These are phyloP conservation scores for Cornus florida DNA, from an alignment of 148 eudicot species.

Conservation along the genomic window DNA sequence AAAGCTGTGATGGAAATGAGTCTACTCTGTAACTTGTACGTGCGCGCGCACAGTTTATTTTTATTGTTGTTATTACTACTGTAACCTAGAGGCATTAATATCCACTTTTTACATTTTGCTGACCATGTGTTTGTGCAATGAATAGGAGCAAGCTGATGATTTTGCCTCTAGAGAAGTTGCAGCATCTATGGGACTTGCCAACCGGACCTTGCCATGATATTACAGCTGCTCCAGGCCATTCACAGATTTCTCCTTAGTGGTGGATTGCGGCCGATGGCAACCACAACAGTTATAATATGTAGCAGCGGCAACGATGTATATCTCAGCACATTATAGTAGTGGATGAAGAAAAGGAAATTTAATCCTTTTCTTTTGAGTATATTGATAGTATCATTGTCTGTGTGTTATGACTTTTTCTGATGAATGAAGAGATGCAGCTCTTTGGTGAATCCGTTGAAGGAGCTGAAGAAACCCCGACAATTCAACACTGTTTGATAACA, in stretches of 20 bases:
- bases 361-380: no score
- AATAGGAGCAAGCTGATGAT: conserved; percentile 54
- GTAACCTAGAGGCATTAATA: not conserved
- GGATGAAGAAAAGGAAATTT: not conserved
- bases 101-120: not conserved
- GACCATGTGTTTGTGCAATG: conserved; percentile 12
- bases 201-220: conserved; percentile 34
- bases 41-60: no score
- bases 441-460: not conserved
- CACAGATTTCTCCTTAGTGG: not conserved
- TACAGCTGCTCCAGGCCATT: not conserved
- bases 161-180: conserved; percentile 45
- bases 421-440: not conserved
- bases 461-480: not conserved
- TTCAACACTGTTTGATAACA: not conserved
- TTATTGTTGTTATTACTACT: no score
- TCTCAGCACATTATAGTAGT: not conserved
- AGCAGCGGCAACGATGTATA: not conserved
- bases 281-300: not conserved
- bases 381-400: not conserved
- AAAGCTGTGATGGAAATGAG: not conserved
- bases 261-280: not conserved
- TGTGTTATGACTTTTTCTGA: not conserved
- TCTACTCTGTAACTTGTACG: no score
- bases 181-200: conserved; percentile 58